phyloP scores from a whole-genome alignment of 495 filamentous ascomycete species.

The Apodospora peruviana region DNA sequence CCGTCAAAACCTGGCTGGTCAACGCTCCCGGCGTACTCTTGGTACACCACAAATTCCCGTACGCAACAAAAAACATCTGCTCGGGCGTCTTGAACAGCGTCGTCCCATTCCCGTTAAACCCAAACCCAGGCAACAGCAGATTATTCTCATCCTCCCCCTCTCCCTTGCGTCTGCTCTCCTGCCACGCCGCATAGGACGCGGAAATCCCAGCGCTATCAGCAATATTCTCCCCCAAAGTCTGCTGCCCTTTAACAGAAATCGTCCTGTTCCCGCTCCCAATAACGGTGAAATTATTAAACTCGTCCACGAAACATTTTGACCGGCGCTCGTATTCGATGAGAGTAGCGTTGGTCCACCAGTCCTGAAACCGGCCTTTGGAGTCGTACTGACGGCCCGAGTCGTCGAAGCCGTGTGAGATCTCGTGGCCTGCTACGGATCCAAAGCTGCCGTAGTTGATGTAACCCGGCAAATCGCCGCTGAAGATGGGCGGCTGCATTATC shows the following conservation, averaged over 20 bases:
- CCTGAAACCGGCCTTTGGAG: constrained; percentile 57
- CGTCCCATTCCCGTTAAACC: too few relatives aligned
- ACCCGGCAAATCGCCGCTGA: too few relatives aligned
- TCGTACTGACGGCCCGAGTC: constrained; percentile 63
- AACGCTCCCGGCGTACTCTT: too few relatives aligned
- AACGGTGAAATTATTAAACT: constrained; percentile 55
- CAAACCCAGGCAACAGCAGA: constrained; percentile 59
- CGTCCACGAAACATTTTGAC: constrained; percentile 61
- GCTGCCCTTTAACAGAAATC: constrained; percentile 60
- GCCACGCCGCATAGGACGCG: constrained; percentile 64
- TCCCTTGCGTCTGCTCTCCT: constrained; percentile 44
- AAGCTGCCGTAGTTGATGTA: too few relatives aligned
- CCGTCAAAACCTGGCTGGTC: constrained; percentile 48
- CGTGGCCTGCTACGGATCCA: too few relatives aligned
- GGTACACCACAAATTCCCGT: constrained; percentile 65
- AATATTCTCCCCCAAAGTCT: constrained; percentile 72
- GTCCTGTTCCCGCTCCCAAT: constrained; percentile 36
- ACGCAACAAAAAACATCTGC: constrained; percentile 68
- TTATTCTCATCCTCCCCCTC: constrained; percentile 42
- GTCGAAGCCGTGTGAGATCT: constrained; percentile 72
- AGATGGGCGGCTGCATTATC: too few relatives aligned
- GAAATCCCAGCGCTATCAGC: constrained; percentile 67
- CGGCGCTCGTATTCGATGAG: constrained; percentile 51
- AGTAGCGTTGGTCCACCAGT: constrained; percentile 68
- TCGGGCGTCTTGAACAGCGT: too few relatives aligned